These are phyloP conservation scores for Cladochytrium replicatum DNA, from an alignment of 192 early-diverging fungal species.

Conservation along the genomic window DNA sequence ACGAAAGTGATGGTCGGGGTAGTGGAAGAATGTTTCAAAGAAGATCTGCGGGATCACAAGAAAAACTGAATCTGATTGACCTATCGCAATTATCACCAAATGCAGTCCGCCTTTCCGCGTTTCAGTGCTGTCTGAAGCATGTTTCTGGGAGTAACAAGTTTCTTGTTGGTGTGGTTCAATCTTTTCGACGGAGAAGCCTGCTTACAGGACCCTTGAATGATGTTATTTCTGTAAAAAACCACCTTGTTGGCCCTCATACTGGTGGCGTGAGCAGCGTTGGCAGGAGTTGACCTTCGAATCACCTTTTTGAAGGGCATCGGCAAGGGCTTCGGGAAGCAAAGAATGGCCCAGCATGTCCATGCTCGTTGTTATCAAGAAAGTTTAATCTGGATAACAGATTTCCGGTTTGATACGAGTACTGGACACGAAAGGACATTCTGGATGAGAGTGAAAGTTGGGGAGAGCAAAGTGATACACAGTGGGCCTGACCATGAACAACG, in stretches of 20 bases:
- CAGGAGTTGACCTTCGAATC: slow-evolving; percentile 34
- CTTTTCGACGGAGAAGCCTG: slow-evolving; percentile 18
- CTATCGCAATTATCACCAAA: neutral
- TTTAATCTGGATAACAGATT: neutral
- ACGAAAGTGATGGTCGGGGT: too few species aligned
- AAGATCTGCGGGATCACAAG: too few species aligned
- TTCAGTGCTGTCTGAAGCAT: slow-evolving; percentile 38
- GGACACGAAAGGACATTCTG: slow-evolving; percentile 19
- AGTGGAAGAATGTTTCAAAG: too few species aligned
- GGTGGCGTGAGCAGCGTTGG: too few species aligned
- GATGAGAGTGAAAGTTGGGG: too few species aligned
- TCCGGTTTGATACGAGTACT: slow-evolving; percentile 37
- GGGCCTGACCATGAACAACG: slow-evolving; percentile 20
- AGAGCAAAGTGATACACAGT: slow-evolving; percentile 17
- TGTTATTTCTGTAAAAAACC: slow-evolving; percentile 33
- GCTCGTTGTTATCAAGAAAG: slow-evolving; percentile 2
- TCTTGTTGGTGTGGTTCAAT: slow-evolving; percentile 28
- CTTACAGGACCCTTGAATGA: slow-evolving; percentile 37
- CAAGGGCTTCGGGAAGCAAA: slow-evolving; percentile 16
- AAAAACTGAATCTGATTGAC: too few species aligned
- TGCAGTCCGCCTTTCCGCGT: slow-evolving; percentile 29
- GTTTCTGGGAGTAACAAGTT: slow-evolving; percentile 38
- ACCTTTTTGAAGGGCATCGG: slow-evolving; percentile 13
- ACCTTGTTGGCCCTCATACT: slow-evolving; percentile 17
- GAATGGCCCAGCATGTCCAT: slow-evolving; percentile 21